phyloP scores from a whole-genome alignment of 257 asterid species.

The Primulina eburnea region DNA sequence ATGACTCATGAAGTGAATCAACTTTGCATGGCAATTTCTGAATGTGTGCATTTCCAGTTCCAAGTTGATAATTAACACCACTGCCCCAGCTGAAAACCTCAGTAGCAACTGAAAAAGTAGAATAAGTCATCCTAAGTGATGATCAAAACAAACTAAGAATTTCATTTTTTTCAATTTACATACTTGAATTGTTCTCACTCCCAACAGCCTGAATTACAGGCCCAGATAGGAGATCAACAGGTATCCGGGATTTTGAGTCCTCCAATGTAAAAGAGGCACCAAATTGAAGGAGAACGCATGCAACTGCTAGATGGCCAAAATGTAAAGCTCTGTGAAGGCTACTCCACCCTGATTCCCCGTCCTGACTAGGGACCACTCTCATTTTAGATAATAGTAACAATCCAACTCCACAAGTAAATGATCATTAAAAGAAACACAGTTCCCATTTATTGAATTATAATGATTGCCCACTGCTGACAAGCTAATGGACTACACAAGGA shows the following conservation, averaged over 20 bases:
- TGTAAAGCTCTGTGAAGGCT: constrained; percentile 96
- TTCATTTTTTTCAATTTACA: constrained; percentile 16
- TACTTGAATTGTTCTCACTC: constrained; percentile 54
- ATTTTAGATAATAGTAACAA: constrained; percentile 15
- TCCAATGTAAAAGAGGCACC: constrained; percentile 76
- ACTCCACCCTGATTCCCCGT: constrained; percentile 98
- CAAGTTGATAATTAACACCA: constrained; percentile 98
- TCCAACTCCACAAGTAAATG: background rate
- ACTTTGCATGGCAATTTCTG: constrained; percentile 97
- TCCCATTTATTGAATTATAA: constrained; percentile 9
- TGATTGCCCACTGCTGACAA: background rate
- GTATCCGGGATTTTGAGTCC: constrained; percentile 78
- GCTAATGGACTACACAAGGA: background rate
- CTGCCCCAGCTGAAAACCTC: constrained; percentile 99
- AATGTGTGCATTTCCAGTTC: constrained; percentile 96
- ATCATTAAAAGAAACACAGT: constrained; percentile 1
- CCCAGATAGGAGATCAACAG: constrained; percentile 90
- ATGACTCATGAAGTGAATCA: constrained; percentile 74
- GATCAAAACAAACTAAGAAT: constrained; percentile 22
- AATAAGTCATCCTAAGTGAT: constrained; percentile 17
- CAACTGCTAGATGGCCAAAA: constrained; percentile 94
- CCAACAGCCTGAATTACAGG: constrained; percentile 73
- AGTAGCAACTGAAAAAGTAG: constrained; percentile 52
- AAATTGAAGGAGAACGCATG: constrained; percentile 80
- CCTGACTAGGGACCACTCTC: constrained; percentile 46